Conservation (phyloP, 371 early-diverging fungal species). For the Rhizopus arrhizus region DNA sequence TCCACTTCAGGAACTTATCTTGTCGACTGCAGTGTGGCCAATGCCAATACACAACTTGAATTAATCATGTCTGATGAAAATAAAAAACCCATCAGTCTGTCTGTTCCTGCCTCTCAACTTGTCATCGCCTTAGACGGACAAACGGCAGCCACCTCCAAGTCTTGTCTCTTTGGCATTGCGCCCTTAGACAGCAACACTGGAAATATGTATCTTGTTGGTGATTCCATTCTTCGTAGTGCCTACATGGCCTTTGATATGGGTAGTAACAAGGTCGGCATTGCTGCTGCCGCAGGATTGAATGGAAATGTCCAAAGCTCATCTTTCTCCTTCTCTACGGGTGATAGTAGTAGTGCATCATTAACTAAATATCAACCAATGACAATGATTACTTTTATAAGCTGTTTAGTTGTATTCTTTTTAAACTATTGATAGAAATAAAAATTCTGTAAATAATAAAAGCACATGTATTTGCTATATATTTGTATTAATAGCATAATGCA, state of each 20-base stretch:
- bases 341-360: background rate
- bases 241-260: slow-evolving; percentile 51
- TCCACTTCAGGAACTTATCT: slow-evolving; percentile 27
- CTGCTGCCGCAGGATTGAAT: slow-evolving; percentile 31
- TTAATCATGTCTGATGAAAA: slow-evolving; percentile 20
- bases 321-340: slow-evolving; percentile 6
- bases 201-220: slow-evolving; percentile 38
- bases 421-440: too few relatives aligned
- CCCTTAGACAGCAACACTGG: slow-evolving; percentile 15
- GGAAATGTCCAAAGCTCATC: slow-evolving; percentile 32
- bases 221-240: slow-evolving; percentile 39
- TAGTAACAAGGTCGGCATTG: slow-evolving; percentile 43
- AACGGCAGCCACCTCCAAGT: slow-evolving; percentile 14
- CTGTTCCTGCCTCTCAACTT: slow-evolving; percentile 37
- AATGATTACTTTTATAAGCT: too few relatives aligned
- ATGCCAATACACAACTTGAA: slow-evolving; percentile 18
- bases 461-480: too few relatives aligned
- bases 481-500: too few relatives aligned
- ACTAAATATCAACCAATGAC: too few relatives aligned
- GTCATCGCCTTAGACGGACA: slow-evolving; percentile 41
- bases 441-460: too few relatives aligned
- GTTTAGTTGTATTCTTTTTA: too few relatives aligned
- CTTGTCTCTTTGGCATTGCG: slow-evolving; percentile 54
- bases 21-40: slow-evolving; percentile 26
- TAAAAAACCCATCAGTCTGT: slow-evolving; percentile 26